Base-by-base conservation (phyloP, 176 grass and related monocot species). In the Oryza coarctata region DNA sequence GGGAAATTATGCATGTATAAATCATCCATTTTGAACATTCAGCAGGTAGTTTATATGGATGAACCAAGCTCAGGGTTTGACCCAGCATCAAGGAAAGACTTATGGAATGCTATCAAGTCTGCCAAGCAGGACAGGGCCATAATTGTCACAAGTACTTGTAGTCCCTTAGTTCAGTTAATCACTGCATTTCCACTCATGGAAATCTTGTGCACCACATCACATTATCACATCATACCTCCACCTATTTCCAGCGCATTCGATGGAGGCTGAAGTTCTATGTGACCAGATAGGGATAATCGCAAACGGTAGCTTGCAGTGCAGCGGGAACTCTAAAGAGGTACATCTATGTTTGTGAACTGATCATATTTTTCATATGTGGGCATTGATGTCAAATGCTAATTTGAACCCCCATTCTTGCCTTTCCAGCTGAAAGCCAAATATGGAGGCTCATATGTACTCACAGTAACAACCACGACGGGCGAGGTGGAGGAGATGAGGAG, bases 41-140 rank as follows among this genome's bases (percentile, higher is more conserved):
- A 27, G 3, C 52, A 97, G 94, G 89, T 97, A 85, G 88, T 97
- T 65, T 97, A 97, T 72, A 92, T 97, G 94, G 94, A 97, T 82
- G 94, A 97, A 63, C 91, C 94, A 40, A 97, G 94, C 64, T 94
- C 94, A 7, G 94, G 94, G 36, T 67, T 97, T 58, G 92, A 97
- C 81, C 94, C 94, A 11, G 87, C 83, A 80, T 97, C 94, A 74
- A 90, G 92, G 66, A 96, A 92, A 71, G 84, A 80, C 25, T 60
- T 95, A 6, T 95, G 93, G 93, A 89, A 85, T 70, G 90, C 90
- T 25, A 78, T 95, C 18, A 84, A 86, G 47, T 74, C 67, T 40
- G 87, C 90, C 63, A 95, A 92, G 71, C 68, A 82, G 67, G 29
- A 92, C 20, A 84, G 65, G 8, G 85, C 90, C 40, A 92, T 95